A percentile compares a stretch with the other conserved stretches of the same genome.
These are phyloP conservation scores for Phellinidium pouzarii DNA, from an alignment of 1,284 basidiomycete species.

Conservation along the genomic window DNA sequence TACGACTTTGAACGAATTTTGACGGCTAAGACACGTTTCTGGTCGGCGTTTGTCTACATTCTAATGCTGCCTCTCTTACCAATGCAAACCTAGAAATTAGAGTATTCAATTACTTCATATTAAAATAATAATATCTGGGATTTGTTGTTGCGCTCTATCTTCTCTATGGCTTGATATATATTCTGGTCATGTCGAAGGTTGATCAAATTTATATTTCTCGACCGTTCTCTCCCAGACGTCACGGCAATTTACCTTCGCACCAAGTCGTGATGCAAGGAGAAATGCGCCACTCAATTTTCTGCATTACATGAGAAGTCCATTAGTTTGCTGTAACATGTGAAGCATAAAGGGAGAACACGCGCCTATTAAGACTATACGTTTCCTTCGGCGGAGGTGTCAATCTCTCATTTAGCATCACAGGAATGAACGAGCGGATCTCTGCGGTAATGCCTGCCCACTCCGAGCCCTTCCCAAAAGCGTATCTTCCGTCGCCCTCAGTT, in stretches of 20 bases:
- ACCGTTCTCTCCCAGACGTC: conserved; percentile 68
- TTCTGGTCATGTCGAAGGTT: not conserved
- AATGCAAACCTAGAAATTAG: conserved; percentile 9
- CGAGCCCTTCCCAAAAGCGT: conserved; percentile 61
- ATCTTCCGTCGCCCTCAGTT: conserved; percentile 37
- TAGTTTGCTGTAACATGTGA: no score
- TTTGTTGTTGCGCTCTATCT: not conserved
- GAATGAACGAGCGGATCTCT: conserved; percentile 76
- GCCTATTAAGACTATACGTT: conserved; percentile 92
- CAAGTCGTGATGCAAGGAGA: conserved; percentile 80
- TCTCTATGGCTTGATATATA: not conserved
- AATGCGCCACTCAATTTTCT: conserved; percentile 94
- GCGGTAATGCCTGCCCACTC: conserved; percentile 66
- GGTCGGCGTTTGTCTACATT: no score
- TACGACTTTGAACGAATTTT: not conserved
- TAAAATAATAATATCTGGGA: conserved; percentile 13
- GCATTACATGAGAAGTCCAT: conserved; percentile 3
- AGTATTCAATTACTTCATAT: conserved; percentile 11
- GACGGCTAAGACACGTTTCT: not conserved
- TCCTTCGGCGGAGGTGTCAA: conserved; percentile 90
- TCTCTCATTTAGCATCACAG: conserved; percentile 85
- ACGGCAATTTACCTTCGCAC: conserved; percentile 71
- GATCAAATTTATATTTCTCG: conserved; percentile 24
- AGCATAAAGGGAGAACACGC: conserved; percentile 21
- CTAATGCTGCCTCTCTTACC: not conserved